These are phyloP conservation scores for Lasiodiplodia gonubiensis DNA, from an alignment of 2,329 filamentous ascomycete genomes.

Conservation along the genomic window DNA sequence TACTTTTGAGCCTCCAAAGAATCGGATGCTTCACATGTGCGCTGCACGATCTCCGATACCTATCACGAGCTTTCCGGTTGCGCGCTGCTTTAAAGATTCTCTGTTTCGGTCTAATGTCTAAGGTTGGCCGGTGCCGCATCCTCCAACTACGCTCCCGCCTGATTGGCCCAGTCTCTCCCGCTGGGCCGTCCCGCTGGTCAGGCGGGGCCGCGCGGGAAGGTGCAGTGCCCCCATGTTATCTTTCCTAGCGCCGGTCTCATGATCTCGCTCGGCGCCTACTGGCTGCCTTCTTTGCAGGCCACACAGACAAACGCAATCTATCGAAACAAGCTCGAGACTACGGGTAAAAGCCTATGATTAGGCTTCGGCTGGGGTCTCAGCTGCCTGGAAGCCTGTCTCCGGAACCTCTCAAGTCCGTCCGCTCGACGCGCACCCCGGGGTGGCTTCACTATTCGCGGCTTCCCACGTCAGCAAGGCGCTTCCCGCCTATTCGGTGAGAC, in stretches of 20 bases:
- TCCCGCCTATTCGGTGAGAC: neutral
- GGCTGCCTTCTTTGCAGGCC: neutral
- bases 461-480: conserved; percentile 13
- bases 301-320: neutral
- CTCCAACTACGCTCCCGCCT: too few species aligned
- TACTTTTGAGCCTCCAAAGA: neutral
- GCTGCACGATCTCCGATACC: neutral
- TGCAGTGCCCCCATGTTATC: conserved; percentile 9
- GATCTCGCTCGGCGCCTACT: neutral
- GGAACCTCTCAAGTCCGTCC: too few species aligned
- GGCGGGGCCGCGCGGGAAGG: conserved; percentile 22
- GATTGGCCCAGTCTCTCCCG: neutral
- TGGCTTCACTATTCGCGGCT: neutral
- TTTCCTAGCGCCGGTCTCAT: conserved; percentile 7
- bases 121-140: neutral
- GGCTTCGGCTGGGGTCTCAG: neutral
- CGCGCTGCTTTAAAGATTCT: neutral
- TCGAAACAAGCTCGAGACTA: neutral
- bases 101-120: neutral
- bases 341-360: neutral
- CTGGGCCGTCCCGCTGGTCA: conserved; percentile 16
- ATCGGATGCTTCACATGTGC: neutral
- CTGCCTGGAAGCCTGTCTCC: neutral
- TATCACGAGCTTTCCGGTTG: neutral
- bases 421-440: too few species aligned